Evolutionary conservation across 2,329 filamentous ascomycete species (phyloP).

Genomic region (Sporothrix sp.): DNA sequence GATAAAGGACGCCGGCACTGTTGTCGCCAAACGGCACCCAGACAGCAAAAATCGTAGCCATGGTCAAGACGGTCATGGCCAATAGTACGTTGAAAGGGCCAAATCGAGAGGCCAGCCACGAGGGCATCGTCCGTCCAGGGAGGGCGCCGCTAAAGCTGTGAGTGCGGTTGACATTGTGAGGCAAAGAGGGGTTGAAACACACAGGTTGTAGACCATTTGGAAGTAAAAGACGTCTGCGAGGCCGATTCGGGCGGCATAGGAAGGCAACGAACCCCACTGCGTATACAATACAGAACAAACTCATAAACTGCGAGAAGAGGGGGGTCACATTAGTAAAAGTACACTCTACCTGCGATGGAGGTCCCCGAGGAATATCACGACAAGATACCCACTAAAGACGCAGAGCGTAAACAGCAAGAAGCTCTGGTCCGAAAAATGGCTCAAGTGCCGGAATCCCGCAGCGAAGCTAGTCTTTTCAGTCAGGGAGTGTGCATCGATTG

Average conservation of each 20-base stretch:
- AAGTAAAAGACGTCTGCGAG: conserved; percentile 23
- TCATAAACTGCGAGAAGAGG: conserved; percentile 21
- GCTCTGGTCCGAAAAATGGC: conserved; percentile 17
- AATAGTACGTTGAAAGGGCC: conserved; percentile 23
- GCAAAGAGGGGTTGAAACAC: conserved; percentile 13
- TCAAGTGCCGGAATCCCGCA: conserved; percentile 10
- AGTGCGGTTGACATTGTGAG: neutral
- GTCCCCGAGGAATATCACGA: neutral
- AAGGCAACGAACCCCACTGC: conserved; percentile 25
- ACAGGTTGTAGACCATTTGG: conserved; percentile 26
- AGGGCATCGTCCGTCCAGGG: conserved; percentile 21
- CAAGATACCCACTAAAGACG: conserved; percentile 23
- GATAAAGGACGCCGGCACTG: conserved; percentile 18
- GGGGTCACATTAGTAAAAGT: neutral
- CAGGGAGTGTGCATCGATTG: too few relatives aligned
- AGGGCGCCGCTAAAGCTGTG: conserved; percentile 21
- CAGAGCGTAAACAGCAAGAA: conserved; percentile 23
- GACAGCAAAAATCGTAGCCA: conserved; percentile 18
- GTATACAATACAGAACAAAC: conserved; percentile 24
- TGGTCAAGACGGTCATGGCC: conserved; percentile 21
- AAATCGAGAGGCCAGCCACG: conserved; percentile 20
- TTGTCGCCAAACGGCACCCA: conserved; percentile 23
- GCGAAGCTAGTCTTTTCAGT: neutral
- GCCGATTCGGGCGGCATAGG: conserved; percentile 20
- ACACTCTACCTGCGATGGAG: neutral